These are phyloP conservation scores for Kwoniella sp. DNA, from an alignment of 768 basidiomycete genomes.

Conservation along the genomic window DNA sequence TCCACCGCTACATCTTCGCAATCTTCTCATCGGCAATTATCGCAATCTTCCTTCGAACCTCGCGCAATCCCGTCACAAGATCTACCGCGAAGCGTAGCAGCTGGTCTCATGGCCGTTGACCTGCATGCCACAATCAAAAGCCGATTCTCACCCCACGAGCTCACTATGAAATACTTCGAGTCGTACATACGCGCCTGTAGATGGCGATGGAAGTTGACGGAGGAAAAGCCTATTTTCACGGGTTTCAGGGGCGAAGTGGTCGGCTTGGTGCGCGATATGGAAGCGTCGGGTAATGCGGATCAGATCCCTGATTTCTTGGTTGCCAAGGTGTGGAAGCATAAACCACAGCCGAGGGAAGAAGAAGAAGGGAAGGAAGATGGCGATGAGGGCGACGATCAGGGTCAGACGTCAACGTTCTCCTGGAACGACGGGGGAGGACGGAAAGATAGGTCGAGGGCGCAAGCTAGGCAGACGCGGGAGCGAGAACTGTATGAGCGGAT, in stretches of 20 bases:
- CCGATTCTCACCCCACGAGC: not conserved
- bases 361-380: not conserved
- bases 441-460: no score
- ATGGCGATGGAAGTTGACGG: constrained; percentile 19
- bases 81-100: constrained; percentile 13
- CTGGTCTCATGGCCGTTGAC: constrained; percentile 19
- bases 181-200: constrained; percentile 16
- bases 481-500: constrained; percentile 1
- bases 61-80: not conserved
- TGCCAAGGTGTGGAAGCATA: not conserved
- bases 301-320: constrained; percentile 11
- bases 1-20: not conserved
- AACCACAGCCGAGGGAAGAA: not conserved
- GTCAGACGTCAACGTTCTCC: not conserved
- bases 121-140: constrained; percentile 7
- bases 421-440: not conserved
- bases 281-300: constrained; percentile 2
- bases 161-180: constrained; percentile 12
- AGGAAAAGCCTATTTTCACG: not conserved
- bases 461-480: no score
- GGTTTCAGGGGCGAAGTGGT: constrained; percentile 5
- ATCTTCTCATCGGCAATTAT: not conserved
- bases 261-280: constrained; percentile 9
- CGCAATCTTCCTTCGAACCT: not conserved
- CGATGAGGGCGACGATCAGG: not conserved